A percentile compares a stretch with the other conserved stretches of the same genome.
phyloP scores from a whole-genome alignment of 2,329 filamentous ascomycete species.

The Amylocarpus encephaloides region DNA sequence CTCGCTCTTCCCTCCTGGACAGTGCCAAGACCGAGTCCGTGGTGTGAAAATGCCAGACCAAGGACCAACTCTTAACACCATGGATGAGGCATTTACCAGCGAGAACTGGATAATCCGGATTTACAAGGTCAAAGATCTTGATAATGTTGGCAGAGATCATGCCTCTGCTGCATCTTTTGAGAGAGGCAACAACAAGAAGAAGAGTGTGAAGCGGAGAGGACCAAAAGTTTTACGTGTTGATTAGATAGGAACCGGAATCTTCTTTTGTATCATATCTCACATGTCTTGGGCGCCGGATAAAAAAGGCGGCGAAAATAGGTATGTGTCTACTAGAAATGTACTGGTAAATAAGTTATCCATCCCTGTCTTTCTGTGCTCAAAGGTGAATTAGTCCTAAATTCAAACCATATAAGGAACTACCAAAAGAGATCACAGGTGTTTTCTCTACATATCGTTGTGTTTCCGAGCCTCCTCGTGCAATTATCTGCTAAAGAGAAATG shows the following conservation, averaged over 20 bases:
- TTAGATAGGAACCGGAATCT: constrained; percentile 36
- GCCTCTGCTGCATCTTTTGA: constrained; percentile 63
- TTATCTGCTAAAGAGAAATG: too few species aligned
- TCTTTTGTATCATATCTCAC: constrained; percentile 29
- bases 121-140: constrained; percentile 98
- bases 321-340: constrained; percentile 28
- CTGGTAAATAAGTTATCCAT: constrained; percentile 19
- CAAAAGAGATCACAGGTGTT: too few species aligned
- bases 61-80: constrained; percentile 75
- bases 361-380: constrained; percentile 11
- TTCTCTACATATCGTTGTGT: too few species aligned
- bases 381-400: not conserved
- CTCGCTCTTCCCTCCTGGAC: constrained; percentile 81
- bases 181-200: constrained; percentile 79
- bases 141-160: constrained; percentile 91
- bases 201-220: constrained; percentile 64
- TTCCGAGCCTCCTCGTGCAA: too few species aligned
- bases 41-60: constrained; percentile 72
- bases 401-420: not conserved
- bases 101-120: constrained; percentile 99
- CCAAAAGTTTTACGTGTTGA: constrained; percentile 66
- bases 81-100: constrained; percentile 96
- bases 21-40: constrained; percentile 86
- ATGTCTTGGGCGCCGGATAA: constrained; percentile 15
- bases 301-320: constrained; percentile 17